These are phyloP conservation scores for Diversispora eburnea DNA, from an alignment of 192 early-diverging fungal genomes.

Conservation along the genomic window DNA sequence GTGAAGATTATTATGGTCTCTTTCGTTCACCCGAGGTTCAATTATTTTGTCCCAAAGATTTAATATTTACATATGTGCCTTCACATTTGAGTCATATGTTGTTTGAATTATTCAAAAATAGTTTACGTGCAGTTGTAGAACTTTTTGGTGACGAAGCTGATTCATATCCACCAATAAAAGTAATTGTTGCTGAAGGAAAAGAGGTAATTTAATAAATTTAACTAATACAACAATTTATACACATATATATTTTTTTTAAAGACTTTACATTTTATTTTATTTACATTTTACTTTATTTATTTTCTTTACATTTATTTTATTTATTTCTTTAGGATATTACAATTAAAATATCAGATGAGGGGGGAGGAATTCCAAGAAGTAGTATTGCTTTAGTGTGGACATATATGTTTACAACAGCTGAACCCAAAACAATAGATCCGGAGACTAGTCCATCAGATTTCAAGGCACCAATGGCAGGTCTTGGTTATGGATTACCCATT, in stretches of 20 bases:
- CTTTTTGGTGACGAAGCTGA: constrained; percentile 78
- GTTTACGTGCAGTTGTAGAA: constrained; percentile 92
- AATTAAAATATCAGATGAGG: constrained; percentile 95
- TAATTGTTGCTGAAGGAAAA: constrained; percentile 83
- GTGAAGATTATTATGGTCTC: constrained; percentile 87
- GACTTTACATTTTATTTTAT: background rate
- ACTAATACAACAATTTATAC: too few relatives aligned
- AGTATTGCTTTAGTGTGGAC: constrained; percentile 91
- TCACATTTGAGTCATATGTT: constrained; percentile 95
- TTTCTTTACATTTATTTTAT: constrained; percentile 3
- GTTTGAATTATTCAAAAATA: constrained; percentile 98
- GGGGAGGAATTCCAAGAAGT: constrained; percentile 87
- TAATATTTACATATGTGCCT: constrained; percentile 95
- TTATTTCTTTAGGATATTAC: constrained; percentile 76
- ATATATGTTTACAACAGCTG: constrained; percentile 87
- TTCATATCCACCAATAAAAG: constrained; percentile 88
- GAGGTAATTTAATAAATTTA: constrained; percentile 42
- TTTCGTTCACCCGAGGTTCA: constrained; percentile 77
- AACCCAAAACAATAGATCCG: constrained; percentile 65
- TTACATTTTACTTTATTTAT: background rate
- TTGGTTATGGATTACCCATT: constrained; percentile 95
- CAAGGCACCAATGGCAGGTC: constrained; percentile 79
- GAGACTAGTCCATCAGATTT: constrained; percentile 72
- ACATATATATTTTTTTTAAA: too few relatives aligned
- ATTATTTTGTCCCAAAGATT: constrained; percentile 66